phyloP scores from a whole-genome alignment of 2,329 filamentous ascomycete genomes.

The Tolypocladium capitatum region DNA sequence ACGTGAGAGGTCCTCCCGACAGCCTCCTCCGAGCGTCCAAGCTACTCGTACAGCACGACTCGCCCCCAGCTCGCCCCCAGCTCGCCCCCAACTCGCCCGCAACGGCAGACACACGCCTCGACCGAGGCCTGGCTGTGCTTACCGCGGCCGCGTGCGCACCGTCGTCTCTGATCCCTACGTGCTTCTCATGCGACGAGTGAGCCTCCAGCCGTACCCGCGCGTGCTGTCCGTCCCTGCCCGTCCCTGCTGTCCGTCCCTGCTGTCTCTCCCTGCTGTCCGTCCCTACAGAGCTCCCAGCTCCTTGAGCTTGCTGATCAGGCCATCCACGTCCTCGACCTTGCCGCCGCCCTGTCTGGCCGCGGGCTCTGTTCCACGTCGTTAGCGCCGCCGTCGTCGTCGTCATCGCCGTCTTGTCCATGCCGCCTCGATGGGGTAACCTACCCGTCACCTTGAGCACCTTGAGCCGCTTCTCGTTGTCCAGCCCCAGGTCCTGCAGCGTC shows the following conservation, averaged over 20 bases:
- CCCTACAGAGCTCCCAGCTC: conserved; percentile 77
- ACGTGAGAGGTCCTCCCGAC: no score
- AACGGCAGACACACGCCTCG: not conserved
- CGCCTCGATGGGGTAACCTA: conserved; percentile 27
- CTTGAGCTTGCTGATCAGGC: conserved; percentile 87
- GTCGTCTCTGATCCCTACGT: not conserved
- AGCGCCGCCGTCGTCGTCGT: not conserved
- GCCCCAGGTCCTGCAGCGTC: conserved; percentile 66
- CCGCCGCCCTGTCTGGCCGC: conserved; percentile 78
- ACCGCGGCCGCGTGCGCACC: not conserved
- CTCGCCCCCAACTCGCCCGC: not conserved
- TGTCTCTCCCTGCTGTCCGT: no score
- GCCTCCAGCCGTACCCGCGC: not conserved
- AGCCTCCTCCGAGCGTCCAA: no score
- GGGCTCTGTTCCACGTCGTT: conserved; percentile 49
- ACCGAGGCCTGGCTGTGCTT: no score
- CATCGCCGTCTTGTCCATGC: no score
- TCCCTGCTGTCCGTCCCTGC: no score
- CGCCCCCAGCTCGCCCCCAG: no score
- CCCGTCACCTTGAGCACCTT: conserved; percentile 83
- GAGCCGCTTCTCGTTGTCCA: conserved; percentile 61
- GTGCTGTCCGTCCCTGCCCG: no score
- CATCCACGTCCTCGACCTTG: conserved; percentile 95
- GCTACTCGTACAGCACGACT: no score
- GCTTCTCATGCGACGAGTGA: no score